Conservation (phyloP, 78 protist species). For the Mastigamoeba balamuthi region DNA sequence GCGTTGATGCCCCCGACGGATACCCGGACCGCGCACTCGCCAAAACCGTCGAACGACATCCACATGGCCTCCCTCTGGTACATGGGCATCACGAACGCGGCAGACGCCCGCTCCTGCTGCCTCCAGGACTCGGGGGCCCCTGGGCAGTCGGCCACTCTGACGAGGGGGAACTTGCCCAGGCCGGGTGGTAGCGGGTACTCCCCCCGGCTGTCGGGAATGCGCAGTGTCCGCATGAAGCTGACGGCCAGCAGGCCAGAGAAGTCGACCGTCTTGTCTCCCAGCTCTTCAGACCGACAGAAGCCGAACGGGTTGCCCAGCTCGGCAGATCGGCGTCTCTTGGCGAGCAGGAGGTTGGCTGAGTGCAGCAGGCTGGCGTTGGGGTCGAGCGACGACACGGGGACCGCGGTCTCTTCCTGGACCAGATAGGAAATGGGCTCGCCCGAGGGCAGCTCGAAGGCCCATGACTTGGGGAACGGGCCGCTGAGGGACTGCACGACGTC, state of each 20-base stretch:
- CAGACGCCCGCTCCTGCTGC: background rate
- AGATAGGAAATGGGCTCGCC: no score
- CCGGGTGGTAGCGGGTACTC: constrained; percentile 12
- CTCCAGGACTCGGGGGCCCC: background rate
- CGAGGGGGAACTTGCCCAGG: constrained; percentile 8
- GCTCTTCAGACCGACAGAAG: no score
- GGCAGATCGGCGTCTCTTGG: no score
- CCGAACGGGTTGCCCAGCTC: no score
- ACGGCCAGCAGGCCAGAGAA: background rate
- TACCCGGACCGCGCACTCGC: background rate
- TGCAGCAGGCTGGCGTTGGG: no score
- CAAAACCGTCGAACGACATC: constrained; percentile 5
- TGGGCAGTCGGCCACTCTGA: background rate
- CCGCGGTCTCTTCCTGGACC: no score
- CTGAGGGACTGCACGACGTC: no score
- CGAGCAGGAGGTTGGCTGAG: no score
- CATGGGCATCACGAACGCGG: constrained; percentile 3
- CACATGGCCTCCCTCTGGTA: constrained; percentile 16
- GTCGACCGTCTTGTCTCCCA: no score
- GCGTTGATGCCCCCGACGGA: constrained; percentile 7
- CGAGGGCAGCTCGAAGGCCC: no score
- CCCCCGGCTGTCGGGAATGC: background rate
- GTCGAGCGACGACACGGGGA: no score
- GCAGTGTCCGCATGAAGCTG: constrained; percentile 2
- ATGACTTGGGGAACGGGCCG: no score